Evolutionary conservation across 208 protist genomes (phyloP).

Genomic region (Acanthamoeba castellanii): DNA sequence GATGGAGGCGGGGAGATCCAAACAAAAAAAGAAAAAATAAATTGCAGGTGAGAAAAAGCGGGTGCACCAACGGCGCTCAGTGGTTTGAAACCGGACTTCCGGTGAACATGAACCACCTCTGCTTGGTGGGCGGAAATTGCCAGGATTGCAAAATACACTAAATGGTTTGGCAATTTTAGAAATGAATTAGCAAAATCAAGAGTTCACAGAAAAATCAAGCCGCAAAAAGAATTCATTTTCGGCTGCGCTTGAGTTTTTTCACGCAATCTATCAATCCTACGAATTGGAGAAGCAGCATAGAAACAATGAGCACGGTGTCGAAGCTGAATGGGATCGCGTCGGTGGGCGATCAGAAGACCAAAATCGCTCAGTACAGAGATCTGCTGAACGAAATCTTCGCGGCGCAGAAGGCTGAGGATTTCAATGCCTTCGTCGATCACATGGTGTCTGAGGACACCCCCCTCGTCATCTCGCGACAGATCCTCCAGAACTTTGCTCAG

Average conservation of each 20-base stretch:
- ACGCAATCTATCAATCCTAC: not conserved
- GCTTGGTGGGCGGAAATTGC: too few species aligned
- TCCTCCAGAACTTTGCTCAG: constrained; percentile 66
- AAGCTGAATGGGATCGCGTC: constrained; percentile 28
- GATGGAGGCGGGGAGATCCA: not conserved
- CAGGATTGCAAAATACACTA: too few species aligned
- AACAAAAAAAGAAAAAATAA: not conserved
- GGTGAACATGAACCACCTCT: too few species aligned
- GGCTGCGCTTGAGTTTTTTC: not conserved
- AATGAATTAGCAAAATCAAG: too few species aligned
- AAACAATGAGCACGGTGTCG: not conserved
- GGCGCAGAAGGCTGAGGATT: constrained; percentile 11
- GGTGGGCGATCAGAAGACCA: constrained; percentile 70
- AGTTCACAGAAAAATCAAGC: too few species aligned
- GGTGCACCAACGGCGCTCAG: too few species aligned
- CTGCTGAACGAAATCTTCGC: constrained; percentile 64
- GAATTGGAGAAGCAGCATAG: not conserved
- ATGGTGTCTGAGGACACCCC: constrained; percentile 69
- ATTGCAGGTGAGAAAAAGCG: too few species aligned
- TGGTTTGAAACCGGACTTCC: too few species aligned
- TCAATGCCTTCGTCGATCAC: constrained; percentile 68
- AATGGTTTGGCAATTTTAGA: too few species aligned
- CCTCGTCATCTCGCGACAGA: constrained; percentile 68
- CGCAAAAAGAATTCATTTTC: too few species aligned
- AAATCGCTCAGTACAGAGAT: constrained; percentile 55